These are phyloP conservation scores for Acer yangbiense DNA, from an alignment of 345 rosid genomes.

Conservation along the genomic window DNA sequence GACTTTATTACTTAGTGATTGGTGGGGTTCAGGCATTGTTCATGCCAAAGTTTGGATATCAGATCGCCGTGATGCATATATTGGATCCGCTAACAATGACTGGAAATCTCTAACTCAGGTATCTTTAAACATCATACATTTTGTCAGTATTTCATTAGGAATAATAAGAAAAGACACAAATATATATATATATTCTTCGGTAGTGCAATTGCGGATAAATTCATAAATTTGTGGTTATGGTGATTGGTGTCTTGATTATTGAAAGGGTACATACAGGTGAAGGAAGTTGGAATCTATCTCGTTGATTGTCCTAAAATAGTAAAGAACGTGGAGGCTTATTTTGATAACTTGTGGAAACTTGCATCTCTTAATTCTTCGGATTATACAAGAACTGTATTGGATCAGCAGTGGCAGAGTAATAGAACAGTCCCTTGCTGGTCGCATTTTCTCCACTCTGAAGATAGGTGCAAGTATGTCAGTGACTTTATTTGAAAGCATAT, in stretches of 20 bases:
- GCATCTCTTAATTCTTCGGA: slow-evolving; percentile 56
- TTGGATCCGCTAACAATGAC: slow-evolving; percentile 91
- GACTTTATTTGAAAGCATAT: slow-evolving; percentile 3
- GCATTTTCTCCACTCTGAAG: slow-evolving; percentile 55
- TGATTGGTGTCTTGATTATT: slow-evolving; percentile 17
- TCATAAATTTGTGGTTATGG: not conserved
- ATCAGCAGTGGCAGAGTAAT: slow-evolving; percentile 72
- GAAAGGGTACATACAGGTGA: slow-evolving; percentile 56
- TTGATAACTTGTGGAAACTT: slow-evolving; percentile 67
- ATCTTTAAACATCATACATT: not conserved
- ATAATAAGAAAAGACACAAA: too few species aligned
- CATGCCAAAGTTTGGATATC: slow-evolving; percentile 95
- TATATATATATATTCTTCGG: too few species aligned
- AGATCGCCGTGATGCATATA: slow-evolving; percentile 66
- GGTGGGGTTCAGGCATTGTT: slow-evolving; percentile 90
- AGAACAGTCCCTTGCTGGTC: slow-evolving; percentile 96
- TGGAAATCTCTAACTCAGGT: slow-evolving; percentile 98
- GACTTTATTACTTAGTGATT: slow-evolving; percentile 59
- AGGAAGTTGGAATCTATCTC: slow-evolving; percentile 82
- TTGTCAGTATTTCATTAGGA: not conserved
- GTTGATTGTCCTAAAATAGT: slow-evolving; percentile 68
- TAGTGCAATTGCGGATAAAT: not conserved
- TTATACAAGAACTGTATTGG: slow-evolving; percentile 49
- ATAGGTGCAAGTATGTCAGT: slow-evolving; percentile 56
- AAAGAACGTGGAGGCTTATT: slow-evolving; percentile 53